Conservation (phyloP, 495 filamentous ascomycete genomes). For the Xylaria acuta region DNA sequence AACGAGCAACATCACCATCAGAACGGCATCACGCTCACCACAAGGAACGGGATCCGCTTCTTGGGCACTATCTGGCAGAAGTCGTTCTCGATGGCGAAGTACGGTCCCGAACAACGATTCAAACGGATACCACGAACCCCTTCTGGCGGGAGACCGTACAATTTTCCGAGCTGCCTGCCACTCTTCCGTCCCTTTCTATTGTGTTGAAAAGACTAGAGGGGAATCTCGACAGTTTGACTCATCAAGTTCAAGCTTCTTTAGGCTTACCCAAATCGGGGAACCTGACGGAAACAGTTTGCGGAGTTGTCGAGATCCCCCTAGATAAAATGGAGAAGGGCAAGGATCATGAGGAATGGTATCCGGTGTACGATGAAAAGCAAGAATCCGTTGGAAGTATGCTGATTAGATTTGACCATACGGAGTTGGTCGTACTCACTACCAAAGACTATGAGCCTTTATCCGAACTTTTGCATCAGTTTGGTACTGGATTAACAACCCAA, state of each 20-base stretch:
- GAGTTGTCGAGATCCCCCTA: conserved; percentile 82
- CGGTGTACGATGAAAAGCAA: conserved; percentile 71
- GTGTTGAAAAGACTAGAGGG: conserved; percentile 75
- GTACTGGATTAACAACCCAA: conserved; percentile 80
- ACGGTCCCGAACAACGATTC: conserved; percentile 82
- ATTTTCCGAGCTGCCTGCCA: conserved; percentile 82
- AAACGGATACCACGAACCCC: conserved; percentile 79
- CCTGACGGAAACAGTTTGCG: conserved; percentile 59
- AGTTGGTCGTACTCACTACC: conserved; percentile 85
- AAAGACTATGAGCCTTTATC: conserved; percentile 85
- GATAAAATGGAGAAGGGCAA: conserved; percentile 80
- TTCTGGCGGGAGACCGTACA: conserved; percentile 96
- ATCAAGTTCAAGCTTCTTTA: conserved; percentile 52
- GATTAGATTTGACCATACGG: conserved; percentile 81
- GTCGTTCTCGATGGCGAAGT: conserved; percentile 91
- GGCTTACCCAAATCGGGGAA: conserved; percentile 47
- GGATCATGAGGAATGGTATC: conserved; percentile 90
- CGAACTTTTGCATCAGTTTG: conserved; percentile 84
- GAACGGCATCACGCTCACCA: conserved; percentile 45
- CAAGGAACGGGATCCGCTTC: conserved; percentile 47
- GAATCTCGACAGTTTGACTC: conserved; percentile 47
- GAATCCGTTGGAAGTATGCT: conserved; percentile 85
- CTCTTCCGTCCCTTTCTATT: conserved; percentile 79
- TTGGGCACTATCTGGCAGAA: conserved; percentile 82
- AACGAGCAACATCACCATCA: conserved; percentile 33